A percentile compares a stretch with the other conserved stretches of the same genome.
Conservation (phyloP, 768 basidiomycete species). For the Multifurca ochricompacta region DNA sequence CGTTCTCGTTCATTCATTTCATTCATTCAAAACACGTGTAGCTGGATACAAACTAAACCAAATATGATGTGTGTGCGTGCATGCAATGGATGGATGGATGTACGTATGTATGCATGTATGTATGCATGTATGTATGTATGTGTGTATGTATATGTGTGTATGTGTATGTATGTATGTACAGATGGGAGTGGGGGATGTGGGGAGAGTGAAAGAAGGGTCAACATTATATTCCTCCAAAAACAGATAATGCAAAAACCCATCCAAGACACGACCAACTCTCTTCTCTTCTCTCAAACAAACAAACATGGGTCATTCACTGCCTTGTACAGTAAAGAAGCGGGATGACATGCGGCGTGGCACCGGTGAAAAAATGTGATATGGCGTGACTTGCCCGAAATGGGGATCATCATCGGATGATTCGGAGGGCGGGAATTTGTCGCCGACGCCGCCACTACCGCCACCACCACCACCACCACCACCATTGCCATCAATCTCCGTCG, state of each 20-base stretch:
- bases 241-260: neutral
- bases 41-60: too few relatives aligned
- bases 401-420: conserved; percentile 58
- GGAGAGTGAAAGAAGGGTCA: neutral
- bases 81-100: too few relatives aligned
- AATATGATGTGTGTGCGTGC: too few relatives aligned
- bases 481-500: conserved; percentile 22
- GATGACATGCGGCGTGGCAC: conserved; percentile 34
- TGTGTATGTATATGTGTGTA: too few relatives aligned
- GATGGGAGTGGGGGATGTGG: neutral
- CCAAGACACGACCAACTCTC: neutral
- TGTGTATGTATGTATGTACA: conserved; percentile 5
- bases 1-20: too few relatives aligned
- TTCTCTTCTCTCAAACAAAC: neutral
- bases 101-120: neutral
- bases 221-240: neutral
- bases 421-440: conserved; percentile 22
- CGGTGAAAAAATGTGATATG: conserved; percentile 61
- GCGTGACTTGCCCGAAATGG: conserved; percentile 57
- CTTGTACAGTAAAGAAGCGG: conserved; percentile 5
- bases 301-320: conserved; percentile 3
- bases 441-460: too few relatives aligned
- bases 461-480: neutral
- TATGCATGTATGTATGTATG: too few relatives aligned
- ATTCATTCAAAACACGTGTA: neutral